These are phyloP conservation scores for Orbilia quercus DNA, from an alignment of 2,329 filamentous ascomycete species.

Conservation along the genomic window DNA sequence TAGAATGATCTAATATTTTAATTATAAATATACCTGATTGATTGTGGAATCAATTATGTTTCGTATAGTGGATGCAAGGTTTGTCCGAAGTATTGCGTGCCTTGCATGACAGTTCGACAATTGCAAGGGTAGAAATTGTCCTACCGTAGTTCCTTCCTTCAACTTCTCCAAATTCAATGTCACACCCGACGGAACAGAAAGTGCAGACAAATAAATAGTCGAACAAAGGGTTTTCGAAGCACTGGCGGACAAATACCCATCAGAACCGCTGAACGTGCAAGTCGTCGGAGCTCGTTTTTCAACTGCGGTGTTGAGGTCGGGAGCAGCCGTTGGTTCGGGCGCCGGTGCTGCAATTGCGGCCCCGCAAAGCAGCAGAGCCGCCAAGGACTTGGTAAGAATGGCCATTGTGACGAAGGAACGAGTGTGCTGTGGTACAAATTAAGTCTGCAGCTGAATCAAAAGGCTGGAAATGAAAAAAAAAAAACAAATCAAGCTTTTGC, in stretches of 20 bases:
- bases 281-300: slow-evolving; percentile 59
- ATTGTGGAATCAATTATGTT: too few relatives aligned
- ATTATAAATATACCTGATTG: too few relatives aligned
- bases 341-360: slow-evolving; percentile 24
- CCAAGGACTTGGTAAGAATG: slow-evolving; percentile 17
- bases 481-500: slow-evolving; percentile 34
- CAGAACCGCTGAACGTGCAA: slow-evolving; percentile 70
- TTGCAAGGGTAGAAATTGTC: too few relatives aligned
- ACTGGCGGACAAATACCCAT: slow-evolving; percentile 63
- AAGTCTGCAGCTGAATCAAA: neutral
- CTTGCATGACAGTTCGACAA: too few relatives aligned
- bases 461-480: neutral
- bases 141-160: slow-evolving; percentile 66
- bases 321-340: slow-evolving; percentile 29
- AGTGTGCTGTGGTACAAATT: neutral
- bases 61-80: too few relatives aligned
- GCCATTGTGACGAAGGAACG: slow-evolving; percentile 16
- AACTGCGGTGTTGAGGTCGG: slow-evolving; percentile 12
- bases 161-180: slow-evolving; percentile 71
- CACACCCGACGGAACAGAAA: slow-evolving; percentile 70
- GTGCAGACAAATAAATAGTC: slow-evolving; percentile 67
- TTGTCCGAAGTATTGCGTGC: too few relatives aligned
- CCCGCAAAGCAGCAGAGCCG: slow-evolving; percentile 16
- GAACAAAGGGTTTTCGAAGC: slow-evolving; percentile 68
- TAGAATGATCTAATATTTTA: too few relatives aligned